A percentile compares a stretch with the other conserved stretches of the same genome.
Evolutionary conservation across 2,329 filamentous ascomycete species (phyloP).

Genomic region (Claviceps sp.): DNA sequence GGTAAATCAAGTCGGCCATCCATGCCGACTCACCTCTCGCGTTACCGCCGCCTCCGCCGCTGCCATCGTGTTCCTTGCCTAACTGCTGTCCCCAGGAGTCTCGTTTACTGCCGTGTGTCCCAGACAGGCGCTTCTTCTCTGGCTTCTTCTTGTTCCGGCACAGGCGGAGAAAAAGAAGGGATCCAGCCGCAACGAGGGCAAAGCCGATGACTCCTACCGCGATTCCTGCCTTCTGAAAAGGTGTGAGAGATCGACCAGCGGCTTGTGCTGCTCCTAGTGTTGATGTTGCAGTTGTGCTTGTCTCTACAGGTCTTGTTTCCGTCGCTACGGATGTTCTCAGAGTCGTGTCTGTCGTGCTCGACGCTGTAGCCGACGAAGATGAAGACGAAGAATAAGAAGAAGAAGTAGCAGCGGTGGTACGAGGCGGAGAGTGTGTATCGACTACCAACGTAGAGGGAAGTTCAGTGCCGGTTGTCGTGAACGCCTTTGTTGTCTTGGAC

Average conservation of each 20-base stretch:
- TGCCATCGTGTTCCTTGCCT: slow-evolving; percentile 13
- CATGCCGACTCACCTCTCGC: slow-evolving; percentile 10
- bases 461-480: background rate
- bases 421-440: slow-evolving; percentile 4
- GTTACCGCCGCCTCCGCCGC: slow-evolving; percentile 1
- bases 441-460: slow-evolving; percentile 4
- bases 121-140: slow-evolving; percentile 5
- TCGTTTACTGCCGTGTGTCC: slow-evolving; percentile 9
- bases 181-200: slow-evolving; percentile 31
- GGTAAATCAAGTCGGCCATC: slow-evolving; percentile 13
- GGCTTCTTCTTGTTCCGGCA: slow-evolving; percentile 27
- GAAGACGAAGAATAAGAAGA: background rate
- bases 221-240: slow-evolving; percentile 43
- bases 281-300: background rate
- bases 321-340: slow-evolving; percentile 2
- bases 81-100: slow-evolving; percentile 23
- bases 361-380: background rate
- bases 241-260: slow-evolving; percentile 14
- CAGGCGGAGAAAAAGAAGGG: slow-evolving; percentile 31
- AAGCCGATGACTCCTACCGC: slow-evolving; percentile 39
- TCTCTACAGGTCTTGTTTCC: slow-evolving; percentile 3
- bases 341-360: background rate
- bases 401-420: background rate
- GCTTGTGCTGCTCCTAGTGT: slow-evolving; percentile 7
- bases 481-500: background rate